Conservation (phyloP, 371 early-diverging fungal species). For the Mucor sp. region DNA sequence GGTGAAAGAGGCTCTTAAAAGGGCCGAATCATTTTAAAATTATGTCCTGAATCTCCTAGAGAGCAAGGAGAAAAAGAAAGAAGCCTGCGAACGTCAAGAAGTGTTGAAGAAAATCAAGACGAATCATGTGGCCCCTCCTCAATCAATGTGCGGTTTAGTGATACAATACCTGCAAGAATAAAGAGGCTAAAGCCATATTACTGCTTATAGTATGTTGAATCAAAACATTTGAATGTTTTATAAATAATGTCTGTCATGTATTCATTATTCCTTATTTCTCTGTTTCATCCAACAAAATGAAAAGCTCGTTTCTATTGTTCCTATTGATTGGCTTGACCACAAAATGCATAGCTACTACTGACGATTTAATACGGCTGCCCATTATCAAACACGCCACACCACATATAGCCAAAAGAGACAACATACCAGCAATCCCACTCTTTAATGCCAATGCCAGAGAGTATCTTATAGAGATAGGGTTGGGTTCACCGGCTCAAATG, state of each 20-base stretch:
- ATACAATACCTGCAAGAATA: not conserved
- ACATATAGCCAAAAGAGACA: not conserved
- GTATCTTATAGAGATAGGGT: constrained; percentile 31
- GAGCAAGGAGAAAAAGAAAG: not conserved
- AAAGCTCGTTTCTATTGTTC: not conserved
- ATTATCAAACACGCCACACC: constrained; percentile 3
- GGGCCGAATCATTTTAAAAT: too few relatives aligned
- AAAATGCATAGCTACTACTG: not conserved
- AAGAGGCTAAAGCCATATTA: not conserved
- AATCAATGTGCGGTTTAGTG: not conserved
- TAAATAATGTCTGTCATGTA: not conserved
- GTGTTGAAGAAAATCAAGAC: not conserved
- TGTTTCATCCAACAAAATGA: not conserved
- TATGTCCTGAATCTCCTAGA: too few relatives aligned
- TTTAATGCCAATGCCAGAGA: constrained; percentile 36
- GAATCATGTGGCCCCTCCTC: not conserved
- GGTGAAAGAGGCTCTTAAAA: too few relatives aligned
- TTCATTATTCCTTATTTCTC: not conserved
- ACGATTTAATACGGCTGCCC: not conserved
- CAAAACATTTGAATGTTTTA: not conserved
- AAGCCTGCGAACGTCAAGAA: not conserved
- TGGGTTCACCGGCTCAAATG: constrained; percentile 40
- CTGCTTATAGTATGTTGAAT: not conserved
- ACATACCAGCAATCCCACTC: constrained; percentile 17
- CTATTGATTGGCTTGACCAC: not conserved